Percentiles rank a stretch among this genome's conserved stretches.
Evolutionary conservation across 108 stramenopile genomes (phyloP).

Genomic region (Skeletonema tropicum): DNA sequence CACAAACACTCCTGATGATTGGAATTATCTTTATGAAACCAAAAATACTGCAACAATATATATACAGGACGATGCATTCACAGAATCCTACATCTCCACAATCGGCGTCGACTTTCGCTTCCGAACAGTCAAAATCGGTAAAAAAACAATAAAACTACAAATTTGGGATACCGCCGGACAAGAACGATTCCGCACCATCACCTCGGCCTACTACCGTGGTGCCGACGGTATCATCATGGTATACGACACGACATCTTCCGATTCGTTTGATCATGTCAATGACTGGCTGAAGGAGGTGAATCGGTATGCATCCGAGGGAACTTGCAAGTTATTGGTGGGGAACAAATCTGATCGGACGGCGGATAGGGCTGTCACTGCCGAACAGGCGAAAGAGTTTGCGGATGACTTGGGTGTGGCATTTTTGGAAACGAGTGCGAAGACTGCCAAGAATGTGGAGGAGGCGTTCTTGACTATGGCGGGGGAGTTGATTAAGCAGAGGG

Average conservation of each 20-base stretch:
- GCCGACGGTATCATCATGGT: conserved; percentile 98
- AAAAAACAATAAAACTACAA: conserved; percentile 92
- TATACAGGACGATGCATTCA: conserved; percentile 94
- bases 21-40: too few relatives aligned
- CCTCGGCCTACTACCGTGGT: conserved; percentile 95
- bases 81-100: conserved; percentile 98
- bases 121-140: conserved; percentile 94
- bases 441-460: conserved; percentile 96
- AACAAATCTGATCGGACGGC: conserved; percentile 93
- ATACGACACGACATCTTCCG: conserved; percentile 94
- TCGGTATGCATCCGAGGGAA: conserved; percentile 96
- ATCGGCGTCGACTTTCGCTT: conserved; percentile 99
- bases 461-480: conserved; percentile 98
- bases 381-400: conserved; percentile 94
- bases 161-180: conserved; percentile 88
- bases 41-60: background rate
- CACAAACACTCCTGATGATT: background rate
- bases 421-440: conserved; percentile 96
- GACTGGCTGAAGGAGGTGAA: conserved; percentile 99
- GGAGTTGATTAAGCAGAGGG: conserved; percentile 91
- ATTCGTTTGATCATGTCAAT: conserved; percentile 97
- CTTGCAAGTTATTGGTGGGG: conserved; percentile 95
- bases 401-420: conserved; percentile 97
- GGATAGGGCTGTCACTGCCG: conserved; percentile 89
- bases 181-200: conserved; percentile 98